These are phyloP conservation scores for Hyaloraphidium curvatum DNA, from an alignment of 192 early-diverging fungal genomes.

Conservation along the genomic window DNA sequence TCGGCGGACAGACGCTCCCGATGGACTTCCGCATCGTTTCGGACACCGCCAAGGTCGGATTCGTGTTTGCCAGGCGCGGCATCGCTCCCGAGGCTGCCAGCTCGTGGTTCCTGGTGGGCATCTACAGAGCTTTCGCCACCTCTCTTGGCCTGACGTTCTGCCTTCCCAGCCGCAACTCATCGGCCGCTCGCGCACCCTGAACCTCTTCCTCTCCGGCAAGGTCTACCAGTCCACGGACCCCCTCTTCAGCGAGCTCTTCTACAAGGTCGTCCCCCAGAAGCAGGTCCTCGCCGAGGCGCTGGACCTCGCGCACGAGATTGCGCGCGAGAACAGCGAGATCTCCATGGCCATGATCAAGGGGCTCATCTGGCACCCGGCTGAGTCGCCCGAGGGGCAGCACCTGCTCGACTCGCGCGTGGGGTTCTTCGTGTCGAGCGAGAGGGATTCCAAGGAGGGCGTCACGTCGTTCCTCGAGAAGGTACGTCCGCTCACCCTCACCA, in stretches of 20 bases:
- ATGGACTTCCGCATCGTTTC: constrained; percentile 11
- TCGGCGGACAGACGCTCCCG: constrained; percentile 4
- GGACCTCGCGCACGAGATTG: neutral
- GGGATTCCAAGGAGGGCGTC: constrained; percentile 6
- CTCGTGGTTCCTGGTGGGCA: neutral
- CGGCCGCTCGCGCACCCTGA: constrained; percentile 10
- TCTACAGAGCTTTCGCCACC: constrained; percentile 5
- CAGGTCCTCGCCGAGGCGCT: constrained; percentile 8
- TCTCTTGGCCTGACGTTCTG: constrained; percentile 4
- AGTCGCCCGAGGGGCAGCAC: constrained; percentile 7
- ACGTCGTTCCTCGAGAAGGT: constrained; percentile 6
- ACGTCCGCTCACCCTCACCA: too few relatives aligned
- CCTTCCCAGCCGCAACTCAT: constrained; percentile 1
- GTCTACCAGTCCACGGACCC: neutral
- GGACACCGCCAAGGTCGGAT: constrained; percentile 10
- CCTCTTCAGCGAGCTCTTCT: constrained; percentile 7
- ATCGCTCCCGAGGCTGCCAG: constrained; percentile 5
- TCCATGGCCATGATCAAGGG: constrained; percentile 1
- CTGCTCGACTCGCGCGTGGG: constrained; percentile 4
- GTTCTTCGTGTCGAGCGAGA: too few relatives aligned
- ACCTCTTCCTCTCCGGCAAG: constrained; percentile 6
- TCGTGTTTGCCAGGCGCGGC: constrained; percentile 12
- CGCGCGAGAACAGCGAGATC: neutral
- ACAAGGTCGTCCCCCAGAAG: constrained; percentile 2
- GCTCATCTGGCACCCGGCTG: constrained; percentile 4